Conservation (phyloP, 2,329 filamentous ascomycete genomes). For the Rhinocladiella similis region DNA sequence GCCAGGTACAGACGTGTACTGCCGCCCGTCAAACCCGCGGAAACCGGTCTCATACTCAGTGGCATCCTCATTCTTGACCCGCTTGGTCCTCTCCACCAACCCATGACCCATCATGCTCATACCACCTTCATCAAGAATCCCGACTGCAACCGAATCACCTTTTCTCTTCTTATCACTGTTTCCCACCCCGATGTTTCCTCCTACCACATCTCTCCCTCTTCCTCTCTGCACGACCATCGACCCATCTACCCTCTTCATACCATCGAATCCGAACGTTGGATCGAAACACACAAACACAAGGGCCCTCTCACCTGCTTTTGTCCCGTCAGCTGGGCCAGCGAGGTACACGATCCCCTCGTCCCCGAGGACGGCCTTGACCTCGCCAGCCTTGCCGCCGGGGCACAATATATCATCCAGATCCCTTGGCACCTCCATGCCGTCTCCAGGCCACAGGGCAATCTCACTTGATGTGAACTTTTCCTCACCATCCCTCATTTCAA, state of each 20-base stretch:
- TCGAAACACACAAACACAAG: conserved; percentile 44
- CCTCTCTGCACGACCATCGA: conserved; percentile 1
- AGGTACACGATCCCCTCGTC: conserved; percentile 44
- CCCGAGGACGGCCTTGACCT: conserved; percentile 38
- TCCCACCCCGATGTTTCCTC: not conserved
- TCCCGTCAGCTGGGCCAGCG: conserved; percentile 32
- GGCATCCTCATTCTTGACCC: too few species aligned
- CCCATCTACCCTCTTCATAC: conserved; percentile 26
- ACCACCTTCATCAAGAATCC: too few species aligned
- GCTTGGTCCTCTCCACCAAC: too few species aligned
- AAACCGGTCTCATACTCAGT: too few species aligned
- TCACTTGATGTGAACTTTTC: conserved; percentile 41
- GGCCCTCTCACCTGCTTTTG: conserved; percentile 30
- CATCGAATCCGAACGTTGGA: conserved; percentile 35
- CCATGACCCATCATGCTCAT: too few species aligned
- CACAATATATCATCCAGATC: conserved; percentile 42
- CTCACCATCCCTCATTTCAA: conserved; percentile 37
- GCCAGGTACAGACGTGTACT: too few species aligned
- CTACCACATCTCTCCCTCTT: conserved; percentile 9
- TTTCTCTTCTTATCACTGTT: not conserved
- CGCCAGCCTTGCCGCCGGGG: conserved; percentile 36
- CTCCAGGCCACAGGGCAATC: conserved; percentile 43
- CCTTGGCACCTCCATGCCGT: conserved; percentile 34
- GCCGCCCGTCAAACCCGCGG: too few species aligned
- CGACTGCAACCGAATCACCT: not conserved